phyloP scores from a whole-genome alignment of 2,329 filamentous ascomycete species.

The Alternaria brassicicola region DNA sequence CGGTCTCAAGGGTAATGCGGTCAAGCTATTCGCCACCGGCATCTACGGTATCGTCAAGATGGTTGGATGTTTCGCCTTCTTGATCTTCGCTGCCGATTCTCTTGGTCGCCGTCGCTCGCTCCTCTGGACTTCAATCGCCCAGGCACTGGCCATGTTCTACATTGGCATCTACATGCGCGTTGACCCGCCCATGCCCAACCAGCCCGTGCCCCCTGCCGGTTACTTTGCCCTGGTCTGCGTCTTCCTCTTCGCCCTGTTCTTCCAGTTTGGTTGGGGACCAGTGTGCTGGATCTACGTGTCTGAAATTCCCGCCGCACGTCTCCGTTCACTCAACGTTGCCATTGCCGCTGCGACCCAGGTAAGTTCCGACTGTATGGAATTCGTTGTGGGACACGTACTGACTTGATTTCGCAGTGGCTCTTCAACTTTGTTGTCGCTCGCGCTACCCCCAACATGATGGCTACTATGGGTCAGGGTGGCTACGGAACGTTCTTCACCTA shows the following conservation, averaged over 20 bases:
- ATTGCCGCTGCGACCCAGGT: constrained; percentile 61
- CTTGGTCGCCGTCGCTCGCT: constrained; percentile 69
- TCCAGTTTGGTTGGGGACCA: constrained; percentile 67
- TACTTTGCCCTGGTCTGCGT: constrained; percentile 74
- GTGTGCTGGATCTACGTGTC: constrained; percentile 75
- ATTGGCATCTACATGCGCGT: constrained; percentile 74
- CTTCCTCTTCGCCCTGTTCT: constrained; percentile 73
- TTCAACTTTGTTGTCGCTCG: constrained; percentile 76
- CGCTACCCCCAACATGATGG: constrained; percentile 71
- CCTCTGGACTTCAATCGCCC: constrained; percentile 68
- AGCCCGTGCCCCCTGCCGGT: constrained; percentile 66
- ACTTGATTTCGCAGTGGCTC: constrained; percentile 63
- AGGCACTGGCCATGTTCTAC: constrained; percentile 69
- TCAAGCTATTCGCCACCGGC: constrained; percentile 73
- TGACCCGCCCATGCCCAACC: constrained; percentile 61
- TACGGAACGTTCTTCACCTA: constrained; percentile 73
- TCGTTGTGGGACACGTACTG: neutral
- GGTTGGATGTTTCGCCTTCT: constrained; percentile 66
- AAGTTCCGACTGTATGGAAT: neutral
- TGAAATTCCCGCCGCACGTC: constrained; percentile 65
- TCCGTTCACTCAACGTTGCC: constrained; percentile 71
- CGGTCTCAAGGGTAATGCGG: constrained; percentile 63
- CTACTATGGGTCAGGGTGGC: constrained; percentile 56
- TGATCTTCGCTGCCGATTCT: constrained; percentile 71
- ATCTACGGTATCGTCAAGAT: constrained; percentile 77